Percentiles rank a stretch among this genome's conserved stretches.
phyloP scores from a whole-genome alignment of 768 basidiomycete species.

The Rhizopogon vinicolor region DNA sequence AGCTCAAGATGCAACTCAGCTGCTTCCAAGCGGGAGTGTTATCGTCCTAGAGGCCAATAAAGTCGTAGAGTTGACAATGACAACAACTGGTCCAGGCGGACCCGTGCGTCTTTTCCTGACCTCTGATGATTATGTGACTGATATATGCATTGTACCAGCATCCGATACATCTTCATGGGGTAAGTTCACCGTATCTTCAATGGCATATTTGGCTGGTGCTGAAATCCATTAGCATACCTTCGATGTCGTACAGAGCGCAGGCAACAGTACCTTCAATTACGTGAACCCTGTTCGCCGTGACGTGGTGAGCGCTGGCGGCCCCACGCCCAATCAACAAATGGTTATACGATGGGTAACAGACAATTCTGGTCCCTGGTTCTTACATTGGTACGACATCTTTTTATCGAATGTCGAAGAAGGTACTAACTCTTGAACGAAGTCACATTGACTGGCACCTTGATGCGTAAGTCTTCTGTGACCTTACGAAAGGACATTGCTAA shows the following conservation, averaged over 20 bases:
- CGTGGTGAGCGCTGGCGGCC: conserved; percentile 15
- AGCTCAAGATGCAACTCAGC: conserved; percentile 4
- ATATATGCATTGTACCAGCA: conserved; percentile 7
- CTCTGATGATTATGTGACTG: neutral
- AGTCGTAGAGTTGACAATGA: conserved; percentile 13
- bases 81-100: conserved; percentile 25
- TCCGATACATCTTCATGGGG: conserved; percentile 18
- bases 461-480: conserved; percentile 2
- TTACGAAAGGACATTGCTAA: neutral
- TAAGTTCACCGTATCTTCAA: neutral
- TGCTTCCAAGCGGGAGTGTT: conserved; percentile 11
- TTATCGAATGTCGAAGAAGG: neutral
- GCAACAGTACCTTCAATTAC: conserved; percentile 24
- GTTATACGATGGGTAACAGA: conserved; percentile 56
- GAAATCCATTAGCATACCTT: conserved; percentile 25
- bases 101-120: conserved; percentile 13
- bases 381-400: conserved; percentile 21
- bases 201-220: neutral
- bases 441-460: conserved; percentile 18
- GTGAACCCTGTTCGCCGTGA: conserved; percentile 32
- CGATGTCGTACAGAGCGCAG: conserved; percentile 29
- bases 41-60: conserved; percentile 11
- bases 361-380: conserved; percentile 57
- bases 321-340: conserved; percentile 31
- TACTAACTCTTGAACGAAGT: conserved; percentile 1